A percentile compares a stretch with the other conserved stretches of the same genome.
These are phyloP conservation scores for grape (Vitis vinifera) DNA, from an alignment of 164 flowering plant genomes.

Conservation along the genomic window ASM3070453v1 NC_081817.1:7141501-7142000, in stretches of 20 bases:
- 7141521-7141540: constrained; percentile 21
- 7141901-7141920: neutral
- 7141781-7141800: constrained; percentile 11
- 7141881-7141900: constrained; percentile 26
- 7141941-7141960: too few relatives aligned
- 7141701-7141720: neutral
- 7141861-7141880: constrained; percentile 16
- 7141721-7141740: neutral
- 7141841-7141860: constrained; percentile 47
- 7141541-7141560: constrained; percentile 34
- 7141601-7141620: constrained; percentile 19
- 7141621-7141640: constrained; percentile 18
- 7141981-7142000: too few relatives aligned
- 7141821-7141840: constrained; percentile 18
- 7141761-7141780: constrained; percentile 21
- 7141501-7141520: constrained; percentile 58
- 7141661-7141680: constrained; percentile 17
- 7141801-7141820: constrained; percentile 12
- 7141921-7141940: neutral
- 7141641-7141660: constrained; percentile 20
- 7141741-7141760: neutral
- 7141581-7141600: constrained; percentile 35
- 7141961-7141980: too few relatives aligned
- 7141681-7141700: constrained; percentile 21
- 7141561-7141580: constrained; percentile 52